phyloP scores from a whole-genome alignment of 2,329 filamentous ascomycete genomes.

The Aspergillus clavatus region DNA sequence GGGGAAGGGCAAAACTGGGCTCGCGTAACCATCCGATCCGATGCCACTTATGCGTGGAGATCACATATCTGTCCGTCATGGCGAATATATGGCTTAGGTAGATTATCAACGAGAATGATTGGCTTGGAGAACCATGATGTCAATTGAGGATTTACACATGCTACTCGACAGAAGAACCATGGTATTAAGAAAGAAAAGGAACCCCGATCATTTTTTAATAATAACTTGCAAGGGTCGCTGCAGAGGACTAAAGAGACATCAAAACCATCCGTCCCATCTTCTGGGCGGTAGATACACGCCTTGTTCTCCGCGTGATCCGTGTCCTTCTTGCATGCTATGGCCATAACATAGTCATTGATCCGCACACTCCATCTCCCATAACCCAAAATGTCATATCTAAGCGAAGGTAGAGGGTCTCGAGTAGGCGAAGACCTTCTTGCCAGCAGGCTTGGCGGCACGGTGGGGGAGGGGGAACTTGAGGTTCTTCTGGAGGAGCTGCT shows the following conservation, averaged over 20 bases:
- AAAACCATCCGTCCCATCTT: constrained; percentile 34
- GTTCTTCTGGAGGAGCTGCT: constrained; percentile 91
- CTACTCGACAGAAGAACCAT: constrained; percentile 12
- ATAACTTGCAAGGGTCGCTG: constrained; percentile 37
- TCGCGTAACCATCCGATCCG: too few relatives aligned
- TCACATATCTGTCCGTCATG: too few relatives aligned
- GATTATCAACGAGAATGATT: too few relatives aligned
- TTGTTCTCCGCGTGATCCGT: constrained; percentile 30
- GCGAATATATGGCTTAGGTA: too few relatives aligned
- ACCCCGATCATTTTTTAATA: constrained; percentile 37
- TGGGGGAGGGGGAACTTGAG: constrained; percentile 99
- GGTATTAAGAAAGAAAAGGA: constrained; percentile 17
- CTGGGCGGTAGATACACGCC: constrained; percentile 34
- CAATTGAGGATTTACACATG: background rate
- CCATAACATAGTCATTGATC: constrained; percentile 42
- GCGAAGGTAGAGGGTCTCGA: constrained; percentile 96
- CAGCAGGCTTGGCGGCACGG: constrained; percentile 76
- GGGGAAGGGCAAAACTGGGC: too few relatives aligned
- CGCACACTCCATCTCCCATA: constrained; percentile 35
- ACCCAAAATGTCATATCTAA: constrained; percentile 56
- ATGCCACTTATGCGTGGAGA: too few relatives aligned
- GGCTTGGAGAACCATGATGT: too few relatives aligned
- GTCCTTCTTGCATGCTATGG: constrained; percentile 40
- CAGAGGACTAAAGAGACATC: constrained; percentile 39
- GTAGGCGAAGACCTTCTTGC: constrained; percentile 88